Percentiles rank a stretch among this genome's conserved stretches.
phyloP scores from a whole-genome alignment of 2,329 filamentous ascomycete genomes.

The Fusarium sp. region DNA sequence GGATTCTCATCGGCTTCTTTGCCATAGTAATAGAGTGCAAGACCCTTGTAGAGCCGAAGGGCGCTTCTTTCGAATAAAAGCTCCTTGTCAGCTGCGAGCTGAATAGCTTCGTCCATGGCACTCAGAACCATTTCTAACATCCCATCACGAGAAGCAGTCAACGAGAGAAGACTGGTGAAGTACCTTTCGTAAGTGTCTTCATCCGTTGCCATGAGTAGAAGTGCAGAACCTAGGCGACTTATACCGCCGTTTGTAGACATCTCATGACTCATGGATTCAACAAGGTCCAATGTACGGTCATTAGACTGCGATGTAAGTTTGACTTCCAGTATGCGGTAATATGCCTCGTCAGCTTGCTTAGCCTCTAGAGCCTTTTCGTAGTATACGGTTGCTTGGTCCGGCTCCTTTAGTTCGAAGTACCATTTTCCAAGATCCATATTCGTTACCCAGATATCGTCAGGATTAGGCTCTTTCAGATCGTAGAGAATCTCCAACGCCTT shows the following conservation, averaged over 20 bases:
- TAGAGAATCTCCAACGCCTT: not conserved
- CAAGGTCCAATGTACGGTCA: not conserved
- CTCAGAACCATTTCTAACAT: not conserved
- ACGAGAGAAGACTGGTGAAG: not conserved
- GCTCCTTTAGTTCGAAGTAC: not conserved
- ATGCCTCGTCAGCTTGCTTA: not conserved
- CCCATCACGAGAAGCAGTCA: not conserved
- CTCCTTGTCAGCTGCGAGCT: not conserved
- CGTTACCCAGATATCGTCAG: not conserved
- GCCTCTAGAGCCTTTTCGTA: not conserved
- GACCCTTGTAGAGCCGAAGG: not conserved
- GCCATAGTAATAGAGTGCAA: not conserved
- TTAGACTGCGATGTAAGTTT: not conserved
- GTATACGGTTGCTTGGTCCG: not conserved
- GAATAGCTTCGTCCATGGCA: not conserved
- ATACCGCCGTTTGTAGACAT: not conserved
- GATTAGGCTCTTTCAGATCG: accelerated
- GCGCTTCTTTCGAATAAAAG: not conserved
- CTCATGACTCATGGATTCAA: not conserved
- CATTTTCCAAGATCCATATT: not conserved
- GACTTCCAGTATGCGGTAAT: not conserved
- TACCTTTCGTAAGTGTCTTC: not conserved
- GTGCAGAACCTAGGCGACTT: not conserved
- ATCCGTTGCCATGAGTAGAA: not conserved
- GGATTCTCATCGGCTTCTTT: not conserved